Conservation (phyloP, 345 rosid genomes). For the rapeseed (Brassica napus) region DNA sequence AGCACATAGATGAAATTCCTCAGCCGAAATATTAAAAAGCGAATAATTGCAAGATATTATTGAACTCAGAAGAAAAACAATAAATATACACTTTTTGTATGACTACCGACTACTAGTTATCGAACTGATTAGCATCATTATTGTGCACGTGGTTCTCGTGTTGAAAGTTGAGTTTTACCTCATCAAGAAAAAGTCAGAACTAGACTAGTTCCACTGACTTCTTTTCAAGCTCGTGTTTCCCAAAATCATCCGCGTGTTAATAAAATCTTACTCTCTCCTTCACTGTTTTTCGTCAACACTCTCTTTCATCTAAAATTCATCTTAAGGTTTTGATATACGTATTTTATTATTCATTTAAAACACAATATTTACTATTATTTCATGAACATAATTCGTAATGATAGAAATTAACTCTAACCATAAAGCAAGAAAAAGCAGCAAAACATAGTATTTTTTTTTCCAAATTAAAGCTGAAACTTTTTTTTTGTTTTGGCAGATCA, state of each 20-base stretch:
- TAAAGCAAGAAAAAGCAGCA: neutral
- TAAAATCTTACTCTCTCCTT: neutral
- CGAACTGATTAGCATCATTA: neutral
- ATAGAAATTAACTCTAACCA: neutral
- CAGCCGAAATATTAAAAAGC: conserved; percentile 21
- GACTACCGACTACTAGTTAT: conserved; percentile 2
- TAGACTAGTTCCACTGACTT: conserved; percentile 13
- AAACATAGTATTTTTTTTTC: neutral
- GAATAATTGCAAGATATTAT: neutral
- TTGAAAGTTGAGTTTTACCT: neutral
- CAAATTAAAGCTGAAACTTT: neutral
- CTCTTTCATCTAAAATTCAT: no score
- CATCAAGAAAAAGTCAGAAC: neutral
- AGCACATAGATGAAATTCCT: conserved; percentile 9
- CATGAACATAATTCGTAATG: neutral
- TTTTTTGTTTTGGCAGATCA: neutral
- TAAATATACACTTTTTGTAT: conserved; percentile 9
- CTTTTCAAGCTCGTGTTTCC: conserved; percentile 5
- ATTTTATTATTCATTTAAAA: neutral
- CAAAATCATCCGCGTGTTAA: no score
- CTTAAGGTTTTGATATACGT: neutral
- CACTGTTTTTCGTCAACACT: no score
- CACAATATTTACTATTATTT: neutral
- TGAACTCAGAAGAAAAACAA: neutral
- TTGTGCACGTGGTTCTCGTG: conserved; percentile 30